Base-by-base conservation (phyloP, 257 asterid genomes). In the Penstemon eatonii region DNA sequence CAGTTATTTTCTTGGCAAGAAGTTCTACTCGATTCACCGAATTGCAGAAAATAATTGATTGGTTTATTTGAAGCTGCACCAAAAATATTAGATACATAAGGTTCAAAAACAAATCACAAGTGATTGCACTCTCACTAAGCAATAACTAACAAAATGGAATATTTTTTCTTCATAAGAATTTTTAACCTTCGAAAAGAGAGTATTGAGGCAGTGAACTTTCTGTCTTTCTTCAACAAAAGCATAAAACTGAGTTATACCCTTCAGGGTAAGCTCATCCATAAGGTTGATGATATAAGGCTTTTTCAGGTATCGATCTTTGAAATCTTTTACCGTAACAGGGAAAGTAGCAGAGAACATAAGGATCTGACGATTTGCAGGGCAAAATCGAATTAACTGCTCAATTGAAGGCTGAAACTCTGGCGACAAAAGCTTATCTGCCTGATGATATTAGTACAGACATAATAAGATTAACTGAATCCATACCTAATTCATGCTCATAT, bases 221-320 rank as follows among this genome's bases (percentile, higher is more conserved):
- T 90, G 97, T 70, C 97, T 84, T 83, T 88, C 97, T 86, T 90
- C 97, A 56, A 91, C 97, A 81, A 90, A 90, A 49, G 95, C 97
- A 81, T 90, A 90, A 69, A 36, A 90, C 74, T 90, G 96, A 25
- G 97, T 88, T 70, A 90, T 84, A 81, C 97, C 96, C 89, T 90
- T 88, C 61, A 90, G 90, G 11, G 97, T 90, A 71, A 90, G 94
- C 83, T 91, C 97, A 73, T 91, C 97, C 97, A 91, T 91, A 49
- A 91, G 89, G 82, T 91, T 91, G 73, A 91, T 91, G 60, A 91
- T 71, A 67, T 91, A 91, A 15, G 97, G 93, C 69, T 69, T 88
- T 25, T 72, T 78, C 72, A 91, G 75, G 81, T 82, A 88, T 58
- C 96, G 78, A 56, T 88, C 97, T 76, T 83, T 86, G 75, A 91